Base-by-base conservation (phyloP, 495 filamentous ascomycete species). In the Aspergillus wentii region DNA sequence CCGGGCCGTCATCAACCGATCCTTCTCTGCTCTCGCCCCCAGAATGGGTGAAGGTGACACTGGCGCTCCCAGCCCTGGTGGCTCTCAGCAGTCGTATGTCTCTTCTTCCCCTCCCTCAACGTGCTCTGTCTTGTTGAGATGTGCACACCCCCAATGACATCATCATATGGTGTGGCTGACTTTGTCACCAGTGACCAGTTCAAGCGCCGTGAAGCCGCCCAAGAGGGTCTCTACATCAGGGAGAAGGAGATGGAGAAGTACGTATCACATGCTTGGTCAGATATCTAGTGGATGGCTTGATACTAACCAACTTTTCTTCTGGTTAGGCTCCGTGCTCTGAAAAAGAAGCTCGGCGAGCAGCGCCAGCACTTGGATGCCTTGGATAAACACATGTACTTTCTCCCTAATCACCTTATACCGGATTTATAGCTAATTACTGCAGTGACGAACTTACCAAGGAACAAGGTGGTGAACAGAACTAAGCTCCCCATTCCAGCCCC, bases 221-320 rank as follows among this genome's bases (percentile, higher is more conserved):
- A 72, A 57, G 92, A 99, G 68, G 80, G 85, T 56, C 74, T 75
- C 46, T 83, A 85, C 69, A 86, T 99, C 64, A 70, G 76, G 35
- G 69, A 86, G 71, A 80, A 85, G 52, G 92, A 99, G 76, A 71
- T 78, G 61, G 76, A 84, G 67, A 95, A 95, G 85, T 82, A 58
- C 40, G 60, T 57, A n/a, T n/a, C n/a, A n/a, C n/a, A n/a, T n/a
- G n/a, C n/a, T n/a, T n/a, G n/a, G n/a, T n/a, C n/a, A n/a, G n/a
- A n/a, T n/a, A n/a, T n/a, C n/a, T 22, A 21, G 33, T 17, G 10
- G 5, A 10, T 38, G 30, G 16, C 21, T 36, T 10, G 14, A 27
- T 31, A 37, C 21, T 22, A 4, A 17, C 22, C 21, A 19, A 19
- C 18, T 34, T n/a, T n/a, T n/a, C n/a, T n/a, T n/a, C n/a, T n/a